Evolutionary conservation across 2,329 filamentous ascomycete species (phyloP), one percentile per base, ranked within the genome.

Genomic region (Beauveria sp.): DNA sequence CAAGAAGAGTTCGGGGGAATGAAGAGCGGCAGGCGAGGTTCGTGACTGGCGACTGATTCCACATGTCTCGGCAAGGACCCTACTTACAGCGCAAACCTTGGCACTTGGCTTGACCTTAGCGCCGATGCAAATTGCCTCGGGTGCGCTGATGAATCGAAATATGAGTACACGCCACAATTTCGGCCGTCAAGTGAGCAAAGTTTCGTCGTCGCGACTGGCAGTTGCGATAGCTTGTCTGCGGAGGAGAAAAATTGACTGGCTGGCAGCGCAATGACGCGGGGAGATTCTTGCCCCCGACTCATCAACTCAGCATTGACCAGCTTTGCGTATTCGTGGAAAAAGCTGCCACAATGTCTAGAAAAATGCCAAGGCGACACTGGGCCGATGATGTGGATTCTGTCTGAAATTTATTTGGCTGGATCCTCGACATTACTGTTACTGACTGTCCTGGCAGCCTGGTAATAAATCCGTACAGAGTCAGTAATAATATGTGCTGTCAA

Each of bases 11-110:
- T 63, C 62, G 62, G 62, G 62, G 51, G 26, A 63, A 63, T 62
- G 20, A 66, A 67, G 42, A 63, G 60, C 65, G 65, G 43, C 63
- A 62, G 51, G 64, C 64, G 42, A 61, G 64, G n/a, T 56, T 28
- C 45, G 58, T 58, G 24, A 22, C 46, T 10, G 3, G 24, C 22
- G 38, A 28, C 26, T n/a, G n/a, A 18, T 34, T 26, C 34, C 57
- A 49, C 43, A 38, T 38, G 34, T 38, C 34, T 38, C 34, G 34
- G 34, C 34, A 38, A 38, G 34, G 34, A 14, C 34, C 34, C 12
- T 38, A 38, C 14, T 34, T 16, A 34, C 3, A 10, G 43, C 7
- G 12, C 18, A 38, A 38, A 22, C 18, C 18, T 22, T 47, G 5
- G 26, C 43, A 12, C 18, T 22, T 47, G 5, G 26, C 43, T 18